Conservation (phyloP, 2,329 filamentous ascomycete species). For the Paraphaeosphaeria minitans region DNA sequence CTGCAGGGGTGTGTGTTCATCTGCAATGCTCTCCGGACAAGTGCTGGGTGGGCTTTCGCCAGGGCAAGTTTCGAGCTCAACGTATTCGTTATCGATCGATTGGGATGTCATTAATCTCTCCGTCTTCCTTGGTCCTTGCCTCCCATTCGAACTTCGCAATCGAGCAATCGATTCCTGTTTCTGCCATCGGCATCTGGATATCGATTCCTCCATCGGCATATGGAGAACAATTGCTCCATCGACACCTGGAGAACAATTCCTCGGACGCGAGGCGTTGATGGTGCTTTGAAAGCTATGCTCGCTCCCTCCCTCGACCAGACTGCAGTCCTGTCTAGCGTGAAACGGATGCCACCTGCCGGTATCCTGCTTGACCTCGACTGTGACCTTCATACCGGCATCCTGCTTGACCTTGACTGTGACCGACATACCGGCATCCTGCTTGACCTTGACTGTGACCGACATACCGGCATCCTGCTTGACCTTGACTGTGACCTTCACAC, state of each 20-base stretch:
- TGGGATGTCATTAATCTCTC: neutral
- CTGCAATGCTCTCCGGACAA: neutral
- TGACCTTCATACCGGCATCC: conserved; percentile 6
- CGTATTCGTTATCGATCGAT: neutral
- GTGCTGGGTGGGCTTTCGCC: too few relatives aligned
- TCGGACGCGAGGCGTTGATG: neutral
- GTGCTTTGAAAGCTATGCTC: neutral
- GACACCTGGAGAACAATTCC: too few relatives aligned
- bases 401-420: conserved; percentile 2
- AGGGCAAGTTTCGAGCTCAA: neutral
- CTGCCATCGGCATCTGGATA: neutral
- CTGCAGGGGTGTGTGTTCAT: conserved; percentile 3
- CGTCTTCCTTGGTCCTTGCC: neutral
- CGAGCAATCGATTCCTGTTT: neutral
- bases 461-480: conserved; percentile 1
- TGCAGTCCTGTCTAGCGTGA: neutral
- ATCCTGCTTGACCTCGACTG: neutral
- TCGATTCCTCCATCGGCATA: too few relatives aligned
- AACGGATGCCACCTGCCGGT: conserved; percentile 6
- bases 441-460: conserved; percentile 3
- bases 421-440: conserved; percentile 1
- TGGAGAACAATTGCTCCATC: too few relatives aligned
- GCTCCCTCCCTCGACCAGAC: neutral
- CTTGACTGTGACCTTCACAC: conserved; percentile 6
- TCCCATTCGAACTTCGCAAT: neutral